Evolutionary conservation across 139 green algal genomes (phyloP).

Genomic region (Chlamydomonas sp.): DNA sequence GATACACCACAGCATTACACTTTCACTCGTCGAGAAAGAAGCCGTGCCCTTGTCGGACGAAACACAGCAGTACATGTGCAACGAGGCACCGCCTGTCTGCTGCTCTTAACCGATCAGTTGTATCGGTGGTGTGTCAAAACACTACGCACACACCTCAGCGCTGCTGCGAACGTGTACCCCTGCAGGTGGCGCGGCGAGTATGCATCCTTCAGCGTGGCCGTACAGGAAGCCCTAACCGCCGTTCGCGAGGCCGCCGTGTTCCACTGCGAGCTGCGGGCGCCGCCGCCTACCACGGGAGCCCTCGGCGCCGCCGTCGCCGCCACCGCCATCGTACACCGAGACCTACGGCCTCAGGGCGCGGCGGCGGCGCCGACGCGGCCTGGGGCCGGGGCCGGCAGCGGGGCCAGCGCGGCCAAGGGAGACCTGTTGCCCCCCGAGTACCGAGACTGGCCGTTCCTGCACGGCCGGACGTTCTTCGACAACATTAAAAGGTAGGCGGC

Average conservation of each 20-base stretch:
- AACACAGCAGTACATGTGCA: neutral
- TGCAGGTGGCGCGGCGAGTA: conserved; percentile 24
- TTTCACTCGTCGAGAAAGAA: neutral
- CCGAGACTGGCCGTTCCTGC: conserved; percentile 7
- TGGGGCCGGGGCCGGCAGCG: neutral
- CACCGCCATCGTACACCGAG: neutral
- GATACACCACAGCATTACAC: neutral
- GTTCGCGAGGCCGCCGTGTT: neutral
- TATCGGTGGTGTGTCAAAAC: neutral
- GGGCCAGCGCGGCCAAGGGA: neutral
- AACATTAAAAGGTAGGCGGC: conserved; percentile 7
- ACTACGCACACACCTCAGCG: neutral
- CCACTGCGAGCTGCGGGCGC: conserved; percentile 19
- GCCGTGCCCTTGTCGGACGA: neutral
- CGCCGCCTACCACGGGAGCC: neutral
- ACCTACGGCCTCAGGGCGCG: neutral
- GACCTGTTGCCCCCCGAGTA: neutral
- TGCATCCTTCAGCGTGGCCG: neutral
- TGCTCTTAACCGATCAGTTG: neutral
- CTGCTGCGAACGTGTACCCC: neutral
- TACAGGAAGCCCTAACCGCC: neutral
- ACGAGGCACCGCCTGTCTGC: neutral
- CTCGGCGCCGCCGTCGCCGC: neutral
- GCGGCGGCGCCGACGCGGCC: neutral
- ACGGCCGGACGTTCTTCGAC: conserved; percentile 18